Evolutionary conservation across 1,284 basidiomycete species (phyloP), one percentile per base, ranked within the genome.

Genomic region (Puccinia triticina): DNA sequence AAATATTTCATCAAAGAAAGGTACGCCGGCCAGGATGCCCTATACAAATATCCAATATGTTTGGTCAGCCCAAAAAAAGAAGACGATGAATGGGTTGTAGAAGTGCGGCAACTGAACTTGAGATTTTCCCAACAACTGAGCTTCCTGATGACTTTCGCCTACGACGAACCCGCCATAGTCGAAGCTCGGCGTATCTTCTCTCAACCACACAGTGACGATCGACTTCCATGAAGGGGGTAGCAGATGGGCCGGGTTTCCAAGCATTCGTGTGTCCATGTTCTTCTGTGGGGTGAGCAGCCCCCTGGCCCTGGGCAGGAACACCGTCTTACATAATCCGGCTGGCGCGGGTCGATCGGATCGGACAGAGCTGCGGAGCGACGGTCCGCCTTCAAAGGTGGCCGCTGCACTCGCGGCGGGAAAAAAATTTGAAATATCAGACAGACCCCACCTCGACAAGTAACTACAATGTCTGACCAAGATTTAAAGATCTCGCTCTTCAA

Each of bases 141-240:
- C 97, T 86, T 93, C 92, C 78, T 94, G 92, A 71, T 90, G 88
- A 10, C 90, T 92, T 85, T 98, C 96, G 26, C 97, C 97, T 18
- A 99, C 97, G 50, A 99, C 95, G 86, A 93, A 98, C 1, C 97
- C 97, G 53, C 93, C 96, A 87, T 95, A 98, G 88, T 99, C 96
- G 85, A 98, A 98, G 0, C 94, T 95, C 1, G 96, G 97, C 0
- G 93, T 94, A 87, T 99, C 96, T 88, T 99, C 96, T 21, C 91
- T 91, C 26, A 97, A 91, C 97, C 96, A 99, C 23, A 88, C 88
- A 1, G 90, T 88, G 77, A 99, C 90, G 84, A 93, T 92, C 0
- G 90, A 86, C 87, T 93, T 95, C 96, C 96, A 97, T 85, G 92
- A 94, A 0, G 94, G 93, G 64, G 96, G 95, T 16, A 98, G 90